Conservation (phyloP, 371 early-diverging fungal species). For the Choanephora cucurbitarum region DNA sequence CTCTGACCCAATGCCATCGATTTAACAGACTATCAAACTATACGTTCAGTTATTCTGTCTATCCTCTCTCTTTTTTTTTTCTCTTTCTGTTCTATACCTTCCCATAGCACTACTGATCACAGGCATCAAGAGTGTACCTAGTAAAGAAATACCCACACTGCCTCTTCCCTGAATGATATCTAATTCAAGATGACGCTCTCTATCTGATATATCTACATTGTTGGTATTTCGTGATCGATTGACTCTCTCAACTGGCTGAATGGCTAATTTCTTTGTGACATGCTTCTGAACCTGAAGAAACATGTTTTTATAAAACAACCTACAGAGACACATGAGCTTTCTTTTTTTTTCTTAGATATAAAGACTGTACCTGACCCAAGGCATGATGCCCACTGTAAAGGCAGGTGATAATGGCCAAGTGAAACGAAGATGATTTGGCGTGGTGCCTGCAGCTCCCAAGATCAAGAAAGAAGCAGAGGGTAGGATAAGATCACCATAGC, state of each 20-base stretch:
- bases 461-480: constrained; percentile 36
- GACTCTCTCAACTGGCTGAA: constrained; percentile 10
- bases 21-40: constrained; percentile 41
- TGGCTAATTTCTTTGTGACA: constrained; percentile 13
- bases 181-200: constrained; percentile 25
- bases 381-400: constrained; percentile 54
- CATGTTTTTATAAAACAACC: constrained; percentile 24
- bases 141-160: constrained; percentile 52
- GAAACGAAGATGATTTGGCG: constrained; percentile 27
- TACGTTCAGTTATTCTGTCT: neutral
- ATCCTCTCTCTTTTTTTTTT: too few relatives aligned
- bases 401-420: constrained; percentile 59
- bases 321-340: too few relatives aligned
- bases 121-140: constrained; percentile 59
- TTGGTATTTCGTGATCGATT: neutral
- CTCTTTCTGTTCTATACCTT: constrained; percentile 15
- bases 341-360: neutral
- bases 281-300: constrained; percentile 13
- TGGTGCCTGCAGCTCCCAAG: constrained; percentile 27
- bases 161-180: constrained; percentile 32
- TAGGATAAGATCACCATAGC: constrained; percentile 43
- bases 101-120: constrained; percentile 45
- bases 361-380: constrained; percentile 51
- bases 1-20: constrained; percentile 45
- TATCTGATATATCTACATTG: constrained; percentile 14